phyloP scores from a whole-genome alignment of 208 protist genomes.

The Leishmania arabica region DNA sequence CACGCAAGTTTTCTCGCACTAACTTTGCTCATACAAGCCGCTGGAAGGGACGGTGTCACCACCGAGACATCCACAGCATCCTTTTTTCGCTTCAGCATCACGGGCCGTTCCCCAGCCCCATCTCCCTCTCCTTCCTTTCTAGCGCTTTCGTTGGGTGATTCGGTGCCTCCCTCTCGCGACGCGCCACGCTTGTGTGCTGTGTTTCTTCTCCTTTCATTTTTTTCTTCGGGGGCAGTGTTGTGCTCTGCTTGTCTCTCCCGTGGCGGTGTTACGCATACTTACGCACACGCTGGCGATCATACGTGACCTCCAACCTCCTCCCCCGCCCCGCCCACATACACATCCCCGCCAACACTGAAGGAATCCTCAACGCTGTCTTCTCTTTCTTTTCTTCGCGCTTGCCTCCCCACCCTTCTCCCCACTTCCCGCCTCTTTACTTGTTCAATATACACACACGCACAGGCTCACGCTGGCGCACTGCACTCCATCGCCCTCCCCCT shows the following conservation, averaged over 20 bases:
- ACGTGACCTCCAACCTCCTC: background rate
- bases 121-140: background rate
- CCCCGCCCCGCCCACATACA: background rate
- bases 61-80: background rate
- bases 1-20: background rate
- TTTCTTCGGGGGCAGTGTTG: background rate
- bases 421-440: background rate
- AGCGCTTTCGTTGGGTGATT: background rate
- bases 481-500: background rate
- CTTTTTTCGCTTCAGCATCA: background rate
- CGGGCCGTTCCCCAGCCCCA: background rate
- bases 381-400: slow-evolving; percentile 4
- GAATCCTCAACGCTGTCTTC: background rate
- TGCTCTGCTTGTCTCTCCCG: background rate
- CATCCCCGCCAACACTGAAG: background rate
- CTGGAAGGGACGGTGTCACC: background rate
- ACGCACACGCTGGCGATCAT: background rate
- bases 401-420: background rate
- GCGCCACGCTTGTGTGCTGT: background rate
- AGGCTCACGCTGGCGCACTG: background rate
- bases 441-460: slow-evolving; percentile 1
- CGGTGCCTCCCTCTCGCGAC: background rate
- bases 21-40: background rate
- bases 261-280: background rate
- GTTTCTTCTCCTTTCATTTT: background rate